Base-by-base conservation (phyloP, 306 rosid species). In the Trichosanthes truncata region DNA sequence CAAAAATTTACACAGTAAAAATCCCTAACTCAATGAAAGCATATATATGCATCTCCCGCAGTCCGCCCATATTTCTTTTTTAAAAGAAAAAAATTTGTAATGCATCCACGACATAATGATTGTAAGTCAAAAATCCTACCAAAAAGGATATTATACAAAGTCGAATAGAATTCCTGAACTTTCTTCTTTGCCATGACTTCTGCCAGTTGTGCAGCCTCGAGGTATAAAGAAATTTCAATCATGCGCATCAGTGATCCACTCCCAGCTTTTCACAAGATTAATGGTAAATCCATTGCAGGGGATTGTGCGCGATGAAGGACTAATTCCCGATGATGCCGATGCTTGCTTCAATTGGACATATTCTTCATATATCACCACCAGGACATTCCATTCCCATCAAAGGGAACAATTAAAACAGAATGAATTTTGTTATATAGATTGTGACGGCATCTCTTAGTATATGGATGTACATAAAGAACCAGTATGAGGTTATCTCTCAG, bases 171-270 rank as follows among this genome's bases (percentile, higher is more conserved):
- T 86, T 88, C 83, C 88, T 68, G 82, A 85, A 75, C 46, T 77
- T 85, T 86, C 91, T 85, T 87, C 92, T 88, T 90, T 84, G 77
- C 89, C 17, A 60, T 29, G 55, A 59, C 49, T 15, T 78, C 36
- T 82, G 82, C 86, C 80, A 85, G 83, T 78, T 62, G 84, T 79
- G 82, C 79, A 80, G 87, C 96, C 92, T 89, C 90, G 26, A 74
- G 56, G 77, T 79, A 55, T 86, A 82, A 79, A 79, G 77, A 83
- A 80, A 66, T 81, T 80, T 68, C 77, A 31, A 33, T 82, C 86
- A 81, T 71, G 80, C 78, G 78, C 80, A 76, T 82, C 80, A 14
- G 81, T 84, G 81, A 49, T 76, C 33, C 33, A 29, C 2, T 29
- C 74, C 81, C 75, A 84, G 79, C 45, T 80, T 36, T 77, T 79